Evolutionary conservation across 2,329 filamentous ascomycete genomes (phyloP), one percentile per base, ranked within the genome.

Genomic region (Rutstroemia sp.): DNA sequence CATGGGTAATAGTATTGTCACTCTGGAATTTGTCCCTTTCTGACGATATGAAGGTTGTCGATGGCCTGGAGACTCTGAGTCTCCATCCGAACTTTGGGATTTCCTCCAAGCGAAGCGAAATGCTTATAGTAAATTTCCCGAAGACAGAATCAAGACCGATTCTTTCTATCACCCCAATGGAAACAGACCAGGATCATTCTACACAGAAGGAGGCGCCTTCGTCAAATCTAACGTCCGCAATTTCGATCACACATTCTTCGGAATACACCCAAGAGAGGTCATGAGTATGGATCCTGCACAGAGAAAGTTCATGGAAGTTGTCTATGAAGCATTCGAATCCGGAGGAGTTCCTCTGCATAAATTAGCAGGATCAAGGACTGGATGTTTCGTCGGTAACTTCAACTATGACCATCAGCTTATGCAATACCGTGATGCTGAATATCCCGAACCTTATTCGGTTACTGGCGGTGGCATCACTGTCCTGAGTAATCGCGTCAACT

Each of bases 391-490:
- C 12, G 64, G 60, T 6, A 57, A 48, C 47, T 62, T 60, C 30
- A 46, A 23, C 23, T 44, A 7, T 4, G 51, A 57, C 23, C 40
- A 49, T 21, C 21, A 46, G 45, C 40, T 54, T 2, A 60, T 62
- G 39, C 39, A 16, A 30, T 39, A n/a, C 34, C 38, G 21, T 19
- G 62, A 64, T 36, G 8, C 54, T 0, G 61, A 63, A 10, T 49
- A 42, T 2, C 34, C 54, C 3, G 63, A 66, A 48, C 69, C 69
- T 34, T 72, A 71, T 51, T 36, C 38, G 5, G n/a, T 42, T 12
- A 59, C 57, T 4, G 57, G 57, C 2, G 44, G 36, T 9, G 54
- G 52, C n/a, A 34, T 42, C 10, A 42, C 36, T 0, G 34, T 59
- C 12, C 44, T 60, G 2, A 49, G 47, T 14, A 72, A 72, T 34